These are phyloP conservation scores for Trametes cubensis DNA, from an alignment of 768 basidiomycete genomes.

Conservation along the genomic window DNA sequence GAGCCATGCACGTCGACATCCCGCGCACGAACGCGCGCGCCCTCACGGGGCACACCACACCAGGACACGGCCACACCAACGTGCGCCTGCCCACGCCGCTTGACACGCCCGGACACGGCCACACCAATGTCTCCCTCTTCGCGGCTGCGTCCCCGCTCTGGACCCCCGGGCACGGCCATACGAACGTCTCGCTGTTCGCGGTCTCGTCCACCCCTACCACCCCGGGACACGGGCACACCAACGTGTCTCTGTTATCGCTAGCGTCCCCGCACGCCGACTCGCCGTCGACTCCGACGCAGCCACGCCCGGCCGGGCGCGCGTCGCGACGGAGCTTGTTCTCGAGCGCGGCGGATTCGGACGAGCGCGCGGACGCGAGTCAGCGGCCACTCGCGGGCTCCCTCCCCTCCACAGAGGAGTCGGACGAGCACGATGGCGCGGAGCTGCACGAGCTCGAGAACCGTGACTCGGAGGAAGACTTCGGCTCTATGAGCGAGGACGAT, in stretches of 20 bases:
- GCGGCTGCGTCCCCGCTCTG: not conserved
- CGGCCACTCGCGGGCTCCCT: not conserved
- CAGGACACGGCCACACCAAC: not conserved
- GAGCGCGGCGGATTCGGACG: not conserved
- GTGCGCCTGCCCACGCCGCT: not conserved
- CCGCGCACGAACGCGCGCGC: not conserved
- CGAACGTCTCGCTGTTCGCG: not conserved
- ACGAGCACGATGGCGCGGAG: no score
- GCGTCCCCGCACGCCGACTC: not conserved
- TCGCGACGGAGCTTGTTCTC: not conserved
- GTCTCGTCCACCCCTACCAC: not conserved
- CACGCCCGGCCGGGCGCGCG: not conserved
- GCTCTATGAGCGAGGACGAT: no score
- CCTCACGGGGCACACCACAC: not conserved
- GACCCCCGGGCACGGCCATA: not conserved
- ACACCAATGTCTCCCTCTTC: not conserved
- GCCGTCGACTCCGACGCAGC: not conserved
- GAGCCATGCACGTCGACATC: constrained; percentile 5
- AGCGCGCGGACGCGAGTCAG: not conserved
- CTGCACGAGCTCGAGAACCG: no score
- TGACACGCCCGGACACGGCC: not conserved
- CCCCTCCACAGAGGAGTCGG: not conserved
- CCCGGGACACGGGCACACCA: not conserved
- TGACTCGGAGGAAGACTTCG: no score
- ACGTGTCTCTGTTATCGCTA: not conserved